Base-by-base conservation (phyloP, 257 asterid genomes). In the Solanum virginianum region DNA sequence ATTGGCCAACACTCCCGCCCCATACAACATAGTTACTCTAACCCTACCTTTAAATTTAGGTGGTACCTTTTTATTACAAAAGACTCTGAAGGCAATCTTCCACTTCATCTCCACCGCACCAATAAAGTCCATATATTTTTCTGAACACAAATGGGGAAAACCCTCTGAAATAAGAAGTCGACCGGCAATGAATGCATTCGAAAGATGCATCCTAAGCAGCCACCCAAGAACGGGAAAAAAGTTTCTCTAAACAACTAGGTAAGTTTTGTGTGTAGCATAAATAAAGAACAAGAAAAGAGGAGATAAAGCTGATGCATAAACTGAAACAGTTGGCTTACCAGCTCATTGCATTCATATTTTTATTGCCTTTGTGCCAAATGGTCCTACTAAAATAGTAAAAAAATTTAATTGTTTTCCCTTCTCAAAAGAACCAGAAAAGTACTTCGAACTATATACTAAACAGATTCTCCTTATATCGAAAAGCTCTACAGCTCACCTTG, bases 261-360 rank as follows among this genome's bases (percentile, higher is more conserved):
- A 68, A 39, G 26, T 69, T 39, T 39, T 39, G 51, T 39, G n/a
- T 66, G 79, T 9, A 9, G 51, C 79, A 36, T 62, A 62, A 22
- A 22, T 22, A 22, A 22, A 39, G 16, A 17, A 69, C 26, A 24
- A 17, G 26, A 69, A 36, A 69, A 68, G 72, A 84, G 97, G 95
- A 85, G 97, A 88, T 94, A 90, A 85, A 92, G 87, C 92, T 59
- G 98, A 49, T 92, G 96, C 98, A 69, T 45, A 93, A 7, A 95
- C 0, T 54, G 49, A 87, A 29, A 45, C 9, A 7, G 92, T 84
- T 86, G 91, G 86, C 98, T 92, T 92, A 95, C 96, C 97, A 92
- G 91, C 97, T 92, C 77, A 69, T 17, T 17, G 79, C 79, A 69
- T 39, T 36, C 26, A 36, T 68, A 68, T 68, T 16, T 15, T 68